A percentile compares a stretch with the other conserved stretches of the same genome.
Evolutionary conservation across 352 stramenopile genomes (phyloP).

Genomic region (Aphanomyces stellatus): DNA sequence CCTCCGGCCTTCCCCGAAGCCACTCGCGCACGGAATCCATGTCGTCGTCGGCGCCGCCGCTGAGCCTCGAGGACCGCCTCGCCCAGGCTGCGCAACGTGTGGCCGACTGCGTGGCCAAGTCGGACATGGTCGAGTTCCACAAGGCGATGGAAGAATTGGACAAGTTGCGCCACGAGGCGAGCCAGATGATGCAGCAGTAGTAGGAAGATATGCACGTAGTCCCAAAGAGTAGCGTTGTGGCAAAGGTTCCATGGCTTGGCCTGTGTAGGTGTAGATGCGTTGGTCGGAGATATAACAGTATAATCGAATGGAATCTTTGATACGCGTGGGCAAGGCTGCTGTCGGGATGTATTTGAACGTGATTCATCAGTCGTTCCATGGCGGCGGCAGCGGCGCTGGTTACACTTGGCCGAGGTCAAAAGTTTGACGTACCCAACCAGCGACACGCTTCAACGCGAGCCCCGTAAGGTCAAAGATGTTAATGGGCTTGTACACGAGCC

Average conservation of each 20-base stretch:
- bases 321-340: too few species aligned
- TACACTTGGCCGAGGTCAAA: constrained; percentile 70
- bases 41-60: not conserved
- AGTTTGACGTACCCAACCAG: constrained; percentile 53
- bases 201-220: too few species aligned
- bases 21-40: not conserved
- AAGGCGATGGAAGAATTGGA: constrained; percentile 74
- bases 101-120: constrained; percentile 62
- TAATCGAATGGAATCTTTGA: too few species aligned
- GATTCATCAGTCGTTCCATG: too few species aligned
- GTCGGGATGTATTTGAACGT: too few species aligned
- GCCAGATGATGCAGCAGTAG: constrained; percentile 61
- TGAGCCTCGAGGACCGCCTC: constrained; percentile 51
- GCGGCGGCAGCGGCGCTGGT: too few species aligned
- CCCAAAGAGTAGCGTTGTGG: too few species aligned
- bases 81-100: constrained; percentile 54
- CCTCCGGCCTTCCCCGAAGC: not conserved
- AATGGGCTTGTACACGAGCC: constrained; percentile 73
- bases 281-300: not conserved
- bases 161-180: constrained; percentile 68
- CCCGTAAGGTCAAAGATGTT: constrained; percentile 70
- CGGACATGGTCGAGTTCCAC: constrained; percentile 76
- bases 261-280: not conserved
- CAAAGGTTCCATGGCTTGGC: not conserved
- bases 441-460: constrained; percentile 56